These are phyloP conservation scores for Mycena filopes DNA, from an alignment of 768 basidiomycete species.

Conservation along the genomic window DNA sequence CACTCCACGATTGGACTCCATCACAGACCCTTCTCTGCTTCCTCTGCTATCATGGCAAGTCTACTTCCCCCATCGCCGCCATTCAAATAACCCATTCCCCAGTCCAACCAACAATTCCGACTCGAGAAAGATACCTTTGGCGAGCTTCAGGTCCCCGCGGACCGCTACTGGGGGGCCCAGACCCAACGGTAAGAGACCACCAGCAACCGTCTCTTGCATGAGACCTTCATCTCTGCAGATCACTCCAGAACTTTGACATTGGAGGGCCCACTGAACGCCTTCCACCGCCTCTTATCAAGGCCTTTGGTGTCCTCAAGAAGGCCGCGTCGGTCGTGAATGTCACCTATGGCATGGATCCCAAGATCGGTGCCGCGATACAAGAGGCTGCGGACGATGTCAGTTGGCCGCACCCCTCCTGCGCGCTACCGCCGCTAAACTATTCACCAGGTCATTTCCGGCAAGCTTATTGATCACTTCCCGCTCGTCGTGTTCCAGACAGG, in stretches of 20 bases:
- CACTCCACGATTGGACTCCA: conserved; percentile 1
- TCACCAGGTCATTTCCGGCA: conserved; percentile 93
- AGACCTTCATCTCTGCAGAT: conserved; percentile 55
- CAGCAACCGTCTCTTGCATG: not conserved
- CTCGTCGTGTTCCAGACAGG: conserved; percentile 99
- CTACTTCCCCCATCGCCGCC: not conserved
- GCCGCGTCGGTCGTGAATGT: conserved; percentile 93
- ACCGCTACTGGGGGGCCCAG: conserved; percentile 98
- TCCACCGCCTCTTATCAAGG: conserved; percentile 95
- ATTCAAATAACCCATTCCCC: conserved; percentile 36
- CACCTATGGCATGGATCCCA: conserved; percentile 89
- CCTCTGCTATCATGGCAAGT: conserved; percentile 25
- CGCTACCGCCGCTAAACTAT: conserved; percentile 13
- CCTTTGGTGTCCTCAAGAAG: conserved; percentile 97
- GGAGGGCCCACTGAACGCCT: conserved; percentile 94
- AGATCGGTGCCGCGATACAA: conserved; percentile 89
- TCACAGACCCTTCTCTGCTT: conserved; percentile 22
- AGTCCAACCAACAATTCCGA: conserved; percentile 69
- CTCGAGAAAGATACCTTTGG: conserved; percentile 96
- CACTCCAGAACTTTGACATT: conserved; percentile 98
- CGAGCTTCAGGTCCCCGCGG: conserved; percentile 87
- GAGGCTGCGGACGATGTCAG: conserved; percentile 92
- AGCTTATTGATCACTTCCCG: conserved; percentile 95
- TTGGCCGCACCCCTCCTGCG: conserved; percentile 1
- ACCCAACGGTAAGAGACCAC: conserved; percentile 79